A percentile compares a stretch with the other conserved stretches of the same genome.
These are phyloP conservation scores for Staphylotrichum tortipilum DNA, from an alignment of 495 filamentous ascomycete species.

Conservation along the genomic window DNA sequence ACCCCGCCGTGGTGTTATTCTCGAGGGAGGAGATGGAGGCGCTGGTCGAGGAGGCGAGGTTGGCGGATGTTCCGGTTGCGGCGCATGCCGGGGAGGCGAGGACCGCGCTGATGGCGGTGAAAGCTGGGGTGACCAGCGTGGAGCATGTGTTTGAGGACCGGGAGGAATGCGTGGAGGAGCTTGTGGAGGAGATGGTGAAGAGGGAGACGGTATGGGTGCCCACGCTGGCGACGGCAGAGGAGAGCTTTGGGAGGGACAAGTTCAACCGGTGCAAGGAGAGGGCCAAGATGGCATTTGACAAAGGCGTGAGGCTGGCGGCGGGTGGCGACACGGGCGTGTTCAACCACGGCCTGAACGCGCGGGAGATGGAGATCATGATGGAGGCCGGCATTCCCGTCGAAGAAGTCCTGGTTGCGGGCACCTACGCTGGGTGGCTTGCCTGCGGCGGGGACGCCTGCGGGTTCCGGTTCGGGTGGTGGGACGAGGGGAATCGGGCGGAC, in stretches of 20 bases:
- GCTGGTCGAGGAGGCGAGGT: constrained; percentile 40
- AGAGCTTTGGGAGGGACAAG: constrained; percentile 4
- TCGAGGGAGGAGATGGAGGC: constrained; percentile 43
- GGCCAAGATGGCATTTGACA: constrained; percentile 13
- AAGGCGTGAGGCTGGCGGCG: constrained; percentile 37
- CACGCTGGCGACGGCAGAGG: constrained; percentile 37
- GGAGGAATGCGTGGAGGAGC: neutral
- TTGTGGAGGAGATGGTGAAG: constrained; percentile 24
- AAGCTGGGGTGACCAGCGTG: constrained; percentile 43
- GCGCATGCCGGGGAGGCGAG: constrained; percentile 37
- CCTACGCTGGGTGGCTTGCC: constrained; percentile 43
- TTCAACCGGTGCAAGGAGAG: constrained; percentile 24
- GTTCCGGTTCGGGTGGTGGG: constrained; percentile 41
- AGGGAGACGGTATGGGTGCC: constrained; percentile 41
- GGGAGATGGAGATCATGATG: constrained; percentile 44
- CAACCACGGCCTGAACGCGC: constrained; percentile 40
- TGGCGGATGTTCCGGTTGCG: constrained; percentile 34
- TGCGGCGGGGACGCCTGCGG: constrained; percentile 43
- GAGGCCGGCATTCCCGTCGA: constrained; percentile 42
- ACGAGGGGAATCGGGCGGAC: constrained; percentile 40
- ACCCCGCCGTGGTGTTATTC: constrained; percentile 37
- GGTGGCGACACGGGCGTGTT: constrained; percentile 47
- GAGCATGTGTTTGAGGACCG: constrained; percentile 42
- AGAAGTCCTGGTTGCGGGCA: constrained; percentile 38
- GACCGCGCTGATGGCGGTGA: constrained; percentile 37